Conservation (phyloP, 352 stramenopile species). For the Phytopythium mirpurense region DNA sequence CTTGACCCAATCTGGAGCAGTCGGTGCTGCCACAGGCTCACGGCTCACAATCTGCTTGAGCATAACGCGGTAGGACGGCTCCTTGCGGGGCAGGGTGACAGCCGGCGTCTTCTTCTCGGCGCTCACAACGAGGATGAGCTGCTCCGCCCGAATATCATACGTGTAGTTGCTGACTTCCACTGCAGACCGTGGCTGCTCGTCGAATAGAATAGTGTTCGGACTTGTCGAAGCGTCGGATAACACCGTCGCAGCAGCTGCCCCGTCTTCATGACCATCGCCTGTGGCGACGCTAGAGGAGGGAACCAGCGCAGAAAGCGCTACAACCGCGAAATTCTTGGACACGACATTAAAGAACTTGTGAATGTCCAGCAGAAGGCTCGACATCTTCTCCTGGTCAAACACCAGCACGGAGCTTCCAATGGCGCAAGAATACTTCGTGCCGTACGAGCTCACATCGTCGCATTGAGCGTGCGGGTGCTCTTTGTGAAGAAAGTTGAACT, state of each 20-base stretch:
- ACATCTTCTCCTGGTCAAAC: slow-evolving; percentile 73
- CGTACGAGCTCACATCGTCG: slow-evolving; percentile 50
- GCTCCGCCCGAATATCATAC: slow-evolving; percentile 69
- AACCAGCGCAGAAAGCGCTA: background rate
- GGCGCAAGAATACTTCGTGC: slow-evolving; percentile 61
- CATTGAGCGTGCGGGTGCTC: slow-evolving; percentile 51
- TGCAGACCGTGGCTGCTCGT: slow-evolving; percentile 13
- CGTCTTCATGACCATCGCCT: background rate
- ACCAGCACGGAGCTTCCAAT: slow-evolving; percentile 68
- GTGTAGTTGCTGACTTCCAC: slow-evolving; percentile 41
- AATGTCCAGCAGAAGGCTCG: slow-evolving; percentile 49
- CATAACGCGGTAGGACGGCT: slow-evolving; percentile 68
- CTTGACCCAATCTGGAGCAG: slow-evolving; percentile 62
- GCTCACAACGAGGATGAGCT: slow-evolving; percentile 68
- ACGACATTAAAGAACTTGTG: slow-evolving; percentile 52
- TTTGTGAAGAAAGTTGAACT: slow-evolving; percentile 65
- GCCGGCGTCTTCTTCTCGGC: slow-evolving; percentile 29
- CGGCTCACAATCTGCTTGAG: slow-evolving; percentile 76
- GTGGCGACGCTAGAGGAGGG: background rate
- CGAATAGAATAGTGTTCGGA: slow-evolving; percentile 21
- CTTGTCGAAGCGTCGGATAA: slow-evolving; percentile 29
- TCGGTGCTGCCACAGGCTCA: slow-evolving; percentile 28
- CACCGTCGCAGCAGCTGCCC: background rate
- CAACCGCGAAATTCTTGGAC: slow-evolving; percentile 38
- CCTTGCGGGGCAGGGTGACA: slow-evolving; percentile 20